phyloP scores from a whole-genome alignment of 2,329 filamentous ascomycete genomes.

The Xylariaceae sp. region DNA sequence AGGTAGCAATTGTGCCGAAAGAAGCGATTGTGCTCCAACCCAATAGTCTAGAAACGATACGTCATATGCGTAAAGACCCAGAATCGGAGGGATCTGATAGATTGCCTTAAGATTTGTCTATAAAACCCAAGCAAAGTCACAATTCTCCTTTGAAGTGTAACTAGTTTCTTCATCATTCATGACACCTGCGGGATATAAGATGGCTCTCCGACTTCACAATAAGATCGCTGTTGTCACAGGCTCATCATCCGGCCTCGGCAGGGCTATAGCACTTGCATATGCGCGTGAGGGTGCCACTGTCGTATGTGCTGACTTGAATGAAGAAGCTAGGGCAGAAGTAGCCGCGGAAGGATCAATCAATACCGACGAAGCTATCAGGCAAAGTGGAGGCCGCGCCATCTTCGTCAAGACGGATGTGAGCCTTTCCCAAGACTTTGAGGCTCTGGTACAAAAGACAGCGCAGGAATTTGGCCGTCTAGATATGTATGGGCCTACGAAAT shows the following conservation, averaged over 20 bases:
- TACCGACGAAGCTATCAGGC: constrained; percentile 44
- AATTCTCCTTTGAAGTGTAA: no score
- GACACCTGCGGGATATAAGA: background rate
- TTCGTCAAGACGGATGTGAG: constrained; percentile 50
- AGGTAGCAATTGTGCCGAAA: no score
- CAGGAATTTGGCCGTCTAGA: constrained; percentile 44
- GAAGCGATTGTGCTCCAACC: no score
- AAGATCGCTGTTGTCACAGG: constrained; percentile 49
- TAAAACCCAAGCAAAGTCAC: no score
- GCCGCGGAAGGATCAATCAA: constrained; percentile 31
- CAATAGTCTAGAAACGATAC: no score
- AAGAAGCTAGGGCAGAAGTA: constrained; percentile 29
- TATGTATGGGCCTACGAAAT: constrained; percentile 39
- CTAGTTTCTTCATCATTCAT: background rate
- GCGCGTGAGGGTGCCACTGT: constrained; percentile 45
- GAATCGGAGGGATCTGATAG: no score
- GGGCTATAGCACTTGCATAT: constrained; percentile 48
- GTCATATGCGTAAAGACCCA: no score
- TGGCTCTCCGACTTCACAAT: constrained; percentile 30
- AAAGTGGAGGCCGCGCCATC: constrained; percentile 40
- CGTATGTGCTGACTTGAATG: constrained; percentile 46
- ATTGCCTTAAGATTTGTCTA: no score
- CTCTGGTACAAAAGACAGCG: constrained; percentile 40
- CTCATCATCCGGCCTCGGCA: constrained; percentile 48
- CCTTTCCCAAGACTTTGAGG: constrained; percentile 39